A percentile compares a stretch with the other conserved stretches of the same genome.
These are phyloP conservation scores for Pholiota microspora DNA, from an alignment of 768 basidiomycete genomes.

Conservation along the genomic window DNA sequence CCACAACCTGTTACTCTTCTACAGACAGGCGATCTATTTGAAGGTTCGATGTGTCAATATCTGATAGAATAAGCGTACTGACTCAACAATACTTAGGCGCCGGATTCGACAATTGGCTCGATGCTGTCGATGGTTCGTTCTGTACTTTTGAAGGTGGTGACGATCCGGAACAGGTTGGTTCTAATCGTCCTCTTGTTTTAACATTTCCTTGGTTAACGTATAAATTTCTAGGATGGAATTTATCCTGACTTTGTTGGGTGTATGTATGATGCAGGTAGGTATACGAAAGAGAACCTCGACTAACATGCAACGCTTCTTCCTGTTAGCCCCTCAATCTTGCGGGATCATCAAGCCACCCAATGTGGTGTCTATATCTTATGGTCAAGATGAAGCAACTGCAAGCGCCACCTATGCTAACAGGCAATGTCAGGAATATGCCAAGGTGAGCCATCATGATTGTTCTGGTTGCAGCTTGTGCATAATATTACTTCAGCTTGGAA, in stretches of 20 bases:
- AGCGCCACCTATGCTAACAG: conserved; percentile 29
- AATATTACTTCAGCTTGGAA: conserved; percentile 25
- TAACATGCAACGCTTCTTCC: too few relatives aligned
- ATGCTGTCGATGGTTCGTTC: conserved; percentile 42
- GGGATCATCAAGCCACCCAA: conserved; percentile 34
- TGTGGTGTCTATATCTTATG: conserved; percentile 34
- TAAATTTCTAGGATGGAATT: conserved; percentile 17
- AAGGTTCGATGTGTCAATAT: conserved; percentile 26
- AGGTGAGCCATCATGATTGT: conserved; percentile 8
- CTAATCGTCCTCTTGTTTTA: too few relatives aligned
- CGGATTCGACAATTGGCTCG: conserved; percentile 45
- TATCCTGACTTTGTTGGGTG: conserved; percentile 23
- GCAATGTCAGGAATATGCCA: conserved; percentile 36
- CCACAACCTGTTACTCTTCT: conserved; percentile 39
- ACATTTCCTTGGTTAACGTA: too few relatives aligned
- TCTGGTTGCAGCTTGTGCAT: conserved; percentile 10
- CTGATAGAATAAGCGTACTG: neutral
- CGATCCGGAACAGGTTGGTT: conserved; percentile 31
- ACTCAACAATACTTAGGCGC: conserved; percentile 27
- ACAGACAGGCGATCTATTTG: conserved; percentile 40
- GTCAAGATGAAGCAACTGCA: conserved; percentile 31
- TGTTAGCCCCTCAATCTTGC: conserved; percentile 32
- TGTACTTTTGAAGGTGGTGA: conserved; percentile 46
- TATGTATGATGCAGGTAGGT: neutral
- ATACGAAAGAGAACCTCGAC: neutral